Percentiles rank a stretch among this genome's conserved stretches.
phyloP scores from a whole-genome alignment of 768 basidiomycete species.

The Asterophora parasitica region DNA sequence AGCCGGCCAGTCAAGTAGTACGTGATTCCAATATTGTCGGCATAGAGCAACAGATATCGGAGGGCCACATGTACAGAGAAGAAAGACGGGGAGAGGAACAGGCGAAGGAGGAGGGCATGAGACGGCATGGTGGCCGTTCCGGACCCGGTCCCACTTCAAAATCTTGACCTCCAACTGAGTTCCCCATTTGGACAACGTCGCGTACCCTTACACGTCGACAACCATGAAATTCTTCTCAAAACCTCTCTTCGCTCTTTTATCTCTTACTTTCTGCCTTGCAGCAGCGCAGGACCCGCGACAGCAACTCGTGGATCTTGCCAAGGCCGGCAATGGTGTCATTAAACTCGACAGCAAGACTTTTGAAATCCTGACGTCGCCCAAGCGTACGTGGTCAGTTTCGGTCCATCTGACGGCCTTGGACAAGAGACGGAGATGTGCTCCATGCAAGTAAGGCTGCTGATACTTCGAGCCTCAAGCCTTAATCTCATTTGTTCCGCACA shows the following conservation, averaged over 20 bases:
- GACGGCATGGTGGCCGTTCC: slow-evolving; percentile 41
- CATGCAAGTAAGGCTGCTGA: slow-evolving; percentile 72
- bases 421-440: slow-evolving; percentile 75
- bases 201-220: slow-evolving; percentile 25
- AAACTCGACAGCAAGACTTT: slow-evolving; percentile 71
- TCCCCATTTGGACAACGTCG: slow-evolving; percentile 18
- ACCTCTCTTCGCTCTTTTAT: slow-evolving; percentile 25
- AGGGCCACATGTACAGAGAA: slow-evolving; percentile 94
- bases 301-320: slow-evolving; percentile 65
- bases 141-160: slow-evolving; percentile 7
- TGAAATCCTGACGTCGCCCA: slow-evolving; percentile 69
- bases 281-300: slow-evolving; percentile 34
- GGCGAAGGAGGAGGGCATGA: slow-evolving; percentile 83
- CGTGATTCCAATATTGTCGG: slow-evolving; percentile 87
- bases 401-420: slow-evolving; percentile 88
- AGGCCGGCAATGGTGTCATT: slow-evolving; percentile 73
- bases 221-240: slow-evolving; percentile 20
- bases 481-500: not conserved
- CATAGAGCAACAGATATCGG: slow-evolving; percentile 75
- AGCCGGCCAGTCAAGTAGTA: slow-evolving; percentile 83
- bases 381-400: slow-evolving; percentile 83
- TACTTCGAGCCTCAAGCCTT: not conserved
- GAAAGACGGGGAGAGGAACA: slow-evolving; percentile 89
- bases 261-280: slow-evolving; percentile 29
- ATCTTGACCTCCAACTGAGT: slow-evolving; percentile 5